These are phyloP conservation scores for Hyphopichia wangnamkhiaoensis DNA, from an alignment of 1,139 yeast genomes.

Conservation along the genomic window DNA sequence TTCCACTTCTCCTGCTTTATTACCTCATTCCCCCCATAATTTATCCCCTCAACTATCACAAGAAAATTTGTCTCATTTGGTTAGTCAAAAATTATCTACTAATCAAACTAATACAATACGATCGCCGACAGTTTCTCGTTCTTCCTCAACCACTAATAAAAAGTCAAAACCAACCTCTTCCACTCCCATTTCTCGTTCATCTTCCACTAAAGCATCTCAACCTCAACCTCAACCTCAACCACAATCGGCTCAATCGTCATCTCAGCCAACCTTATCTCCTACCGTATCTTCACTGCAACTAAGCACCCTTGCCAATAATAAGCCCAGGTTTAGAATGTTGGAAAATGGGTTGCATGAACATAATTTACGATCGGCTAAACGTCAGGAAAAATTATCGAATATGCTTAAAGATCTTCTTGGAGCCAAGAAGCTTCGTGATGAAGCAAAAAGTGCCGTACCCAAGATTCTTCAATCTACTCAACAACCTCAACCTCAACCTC, in stretches of 20 bases:
- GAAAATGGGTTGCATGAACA: constrained; percentile 81
- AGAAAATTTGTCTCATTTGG: constrained; percentile 2
- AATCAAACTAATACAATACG: not conserved
- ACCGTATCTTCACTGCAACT: constrained; percentile 3
- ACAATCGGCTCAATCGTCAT: not conserved
- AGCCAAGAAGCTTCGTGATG: constrained; percentile 76
- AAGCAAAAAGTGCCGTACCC: constrained; percentile 85
- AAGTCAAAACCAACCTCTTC: constrained; percentile 1
- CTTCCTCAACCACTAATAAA: constrained; percentile 6
- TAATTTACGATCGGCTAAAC: constrained; percentile 68
- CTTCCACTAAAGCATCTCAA: constrained; percentile 11
- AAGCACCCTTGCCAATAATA: constrained; percentile 5
- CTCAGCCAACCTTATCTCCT: constrained; percentile 3
- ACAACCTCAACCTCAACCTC: constrained; percentile 7
- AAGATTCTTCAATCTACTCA: constrained; percentile 36
- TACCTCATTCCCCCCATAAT: not conserved
- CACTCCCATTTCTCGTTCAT: constrained; percentile 16
- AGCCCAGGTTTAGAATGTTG: constrained; percentile 51
- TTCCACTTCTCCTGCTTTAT: not conserved
- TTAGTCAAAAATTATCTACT: not conserved
- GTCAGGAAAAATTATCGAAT: constrained; percentile 84
- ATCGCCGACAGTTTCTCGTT: constrained; percentile 6
- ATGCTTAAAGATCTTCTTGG: constrained; percentile 87
- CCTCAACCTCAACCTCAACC: not conserved
- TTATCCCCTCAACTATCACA: not conserved